A percentile compares a stretch with the other conserved stretches of the same genome.
phyloP scores from a whole-genome alignment of 1,284 basidiomycete genomes.

The Crocinoboletus sp. region DNA sequence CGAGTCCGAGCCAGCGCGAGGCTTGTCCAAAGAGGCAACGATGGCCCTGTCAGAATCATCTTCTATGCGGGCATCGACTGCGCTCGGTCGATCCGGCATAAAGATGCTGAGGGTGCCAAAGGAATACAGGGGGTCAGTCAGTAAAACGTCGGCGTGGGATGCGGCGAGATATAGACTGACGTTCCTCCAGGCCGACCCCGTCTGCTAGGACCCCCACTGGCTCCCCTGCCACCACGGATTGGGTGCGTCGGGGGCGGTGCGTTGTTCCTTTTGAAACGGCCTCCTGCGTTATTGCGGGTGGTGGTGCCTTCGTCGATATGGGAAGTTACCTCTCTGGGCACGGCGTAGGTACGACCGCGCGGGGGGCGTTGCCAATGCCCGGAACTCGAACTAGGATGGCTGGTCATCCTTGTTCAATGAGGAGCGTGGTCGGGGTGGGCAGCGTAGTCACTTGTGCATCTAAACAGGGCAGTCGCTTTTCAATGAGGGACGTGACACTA shows the following conservation, averaged over 20 bases:
- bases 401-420: constrained; percentile 5
- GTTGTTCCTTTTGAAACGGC: not conserved
- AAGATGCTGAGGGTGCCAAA: constrained; percentile 45
- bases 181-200: constrained; percentile 9
- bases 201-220: not conserved
- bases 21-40: constrained; percentile 38
- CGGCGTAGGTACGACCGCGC: not conserved
- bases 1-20: not conserved
- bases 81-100: constrained; percentile 40
- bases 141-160: not conserved
- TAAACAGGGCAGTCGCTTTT: no score
- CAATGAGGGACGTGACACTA: no score
- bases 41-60: constrained; percentile 52
- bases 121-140: not conserved
- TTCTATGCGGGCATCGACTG: constrained; percentile 53
- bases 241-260: not conserved
- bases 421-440: no score
- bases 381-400: not conserved
- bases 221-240: not conserved
- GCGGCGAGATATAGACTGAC: constrained; percentile 11
- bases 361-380: not conserved
- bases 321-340: not conserved
- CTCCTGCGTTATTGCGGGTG: not conserved
- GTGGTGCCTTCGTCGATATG: not conserved
- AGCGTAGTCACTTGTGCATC: no score